These are phyloP conservation scores for Macrophomina phaseolina DNA, from an alignment of 2,329 filamentous ascomycete genomes.

Conservation along the genomic window DNA sequence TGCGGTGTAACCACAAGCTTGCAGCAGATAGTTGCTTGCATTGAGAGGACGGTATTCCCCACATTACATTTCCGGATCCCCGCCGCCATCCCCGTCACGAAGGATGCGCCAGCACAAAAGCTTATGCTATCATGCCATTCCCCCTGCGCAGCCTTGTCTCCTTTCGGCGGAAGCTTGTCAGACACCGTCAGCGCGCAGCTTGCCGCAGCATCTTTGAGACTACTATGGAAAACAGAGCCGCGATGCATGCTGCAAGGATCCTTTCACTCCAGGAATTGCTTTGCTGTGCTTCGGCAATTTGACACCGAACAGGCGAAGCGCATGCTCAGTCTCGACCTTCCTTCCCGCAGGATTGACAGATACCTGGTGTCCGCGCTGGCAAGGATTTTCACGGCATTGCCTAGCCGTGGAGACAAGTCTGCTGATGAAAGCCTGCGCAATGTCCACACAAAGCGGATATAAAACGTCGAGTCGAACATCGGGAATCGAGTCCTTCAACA, in stretches of 20 bases:
- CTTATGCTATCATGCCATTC: neutral
- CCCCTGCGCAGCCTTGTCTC: constrained; percentile 1
- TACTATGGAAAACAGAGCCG: constrained; percentile 6
- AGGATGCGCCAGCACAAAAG: constrained; percentile 3
- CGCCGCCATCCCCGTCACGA: constrained; percentile 17
- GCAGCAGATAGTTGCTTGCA: neutral
- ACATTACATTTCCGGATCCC: constrained; percentile 16
- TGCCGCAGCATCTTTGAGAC: neutral
- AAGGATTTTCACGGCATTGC: neutral
- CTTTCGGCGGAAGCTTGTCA: neutral
- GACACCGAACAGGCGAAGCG: constrained; percentile 6
- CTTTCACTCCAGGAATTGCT: neutral
- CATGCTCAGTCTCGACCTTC: neutral
- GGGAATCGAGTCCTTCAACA: neutral
- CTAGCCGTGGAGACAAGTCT: neutral
- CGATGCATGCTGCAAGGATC: neutral
- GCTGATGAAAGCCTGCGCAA: neutral
- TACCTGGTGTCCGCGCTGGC: neutral
- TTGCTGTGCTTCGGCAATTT: constrained; percentile 3
- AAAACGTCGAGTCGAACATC: neutral
- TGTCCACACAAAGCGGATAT: neutral
- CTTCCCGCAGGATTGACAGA: neutral
- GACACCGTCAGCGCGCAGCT: constrained; percentile 13
- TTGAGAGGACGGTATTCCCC: neutral
- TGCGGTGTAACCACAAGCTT: neutral